Evolutionary conservation across 73 alveolate genomes (phyloP).

Genomic region (Symbiodinium pilosum): DNA sequence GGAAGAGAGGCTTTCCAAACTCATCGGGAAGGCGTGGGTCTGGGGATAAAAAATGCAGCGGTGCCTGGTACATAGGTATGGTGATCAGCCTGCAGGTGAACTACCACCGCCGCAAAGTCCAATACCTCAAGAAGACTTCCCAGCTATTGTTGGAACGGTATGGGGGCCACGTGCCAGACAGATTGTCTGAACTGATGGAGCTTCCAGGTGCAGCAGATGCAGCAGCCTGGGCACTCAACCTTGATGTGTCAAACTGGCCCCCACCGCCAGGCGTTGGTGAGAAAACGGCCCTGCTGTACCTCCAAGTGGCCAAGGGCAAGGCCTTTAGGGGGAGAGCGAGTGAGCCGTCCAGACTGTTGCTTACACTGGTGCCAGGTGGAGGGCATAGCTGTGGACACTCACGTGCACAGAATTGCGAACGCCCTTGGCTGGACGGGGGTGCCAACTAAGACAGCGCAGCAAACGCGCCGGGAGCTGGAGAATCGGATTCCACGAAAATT

Average conservation of each 20-base stretch:
- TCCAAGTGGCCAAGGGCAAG: constrained; percentile 97
- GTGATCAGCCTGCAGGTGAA: constrained; percentile 2
- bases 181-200: not conserved
- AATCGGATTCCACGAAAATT: constrained; percentile 97
- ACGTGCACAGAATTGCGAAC: constrained; percentile 98
- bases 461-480: constrained; percentile 97
- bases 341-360: not conserved
- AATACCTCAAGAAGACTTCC: constrained; percentile 97
- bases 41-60: too few species aligned
- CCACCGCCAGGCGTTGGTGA: constrained; percentile 98
- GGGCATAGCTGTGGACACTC: constrained; percentile 99
- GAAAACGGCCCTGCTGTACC: constrained; percentile 97
- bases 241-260: not conserved
- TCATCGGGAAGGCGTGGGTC: constrained; percentile 96
- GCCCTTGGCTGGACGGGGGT: constrained; percentile 97
- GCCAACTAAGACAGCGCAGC: constrained; percentile 97
- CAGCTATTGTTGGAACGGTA: constrained; percentile 96
- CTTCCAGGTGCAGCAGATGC: constrained; percentile 62
- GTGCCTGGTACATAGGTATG: not conserved
- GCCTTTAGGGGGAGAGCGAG: not conserved
- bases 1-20: constrained; percentile 95
- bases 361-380: constrained; percentile 38
- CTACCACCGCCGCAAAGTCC: constrained; percentile 98
- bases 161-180: constrained; percentile 95
- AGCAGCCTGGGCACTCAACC: too few species aligned